These are phyloP conservation scores for Dendrobium catenatum DNA, from an alignment of 106 monocot species.

Conservation along the genomic window DNA sequence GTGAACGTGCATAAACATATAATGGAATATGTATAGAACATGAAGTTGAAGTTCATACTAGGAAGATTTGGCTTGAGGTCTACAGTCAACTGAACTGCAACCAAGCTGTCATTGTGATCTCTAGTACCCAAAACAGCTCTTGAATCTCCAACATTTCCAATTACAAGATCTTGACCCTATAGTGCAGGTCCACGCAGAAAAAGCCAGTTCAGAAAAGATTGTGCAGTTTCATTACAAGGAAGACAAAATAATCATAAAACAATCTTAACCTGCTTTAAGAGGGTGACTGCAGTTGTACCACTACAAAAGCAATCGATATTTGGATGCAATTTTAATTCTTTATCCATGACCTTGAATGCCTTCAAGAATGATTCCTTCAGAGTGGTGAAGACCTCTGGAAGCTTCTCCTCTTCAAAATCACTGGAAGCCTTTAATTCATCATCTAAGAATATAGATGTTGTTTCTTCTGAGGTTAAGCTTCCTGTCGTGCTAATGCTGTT, in stretches of 20 bases:
- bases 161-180: slow-evolving; percentile 26
- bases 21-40: background rate
- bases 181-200: background rate
- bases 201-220: background rate
- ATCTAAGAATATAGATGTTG: slow-evolving; percentile 14
- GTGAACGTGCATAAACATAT: background rate
- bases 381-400: slow-evolving; percentile 18
- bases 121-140: slow-evolving; percentile 26
- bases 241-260: background rate
- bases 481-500: slow-evolving; percentile 13
- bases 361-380: slow-evolving; percentile 43
- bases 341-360: slow-evolving; percentile 67
- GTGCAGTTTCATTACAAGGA: background rate
- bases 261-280: slow-evolving; percentile 58
- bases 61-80: slow-evolving; percentile 34
- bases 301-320: slow-evolving; percentile 64
- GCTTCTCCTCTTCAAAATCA: slow-evolving; percentile 19
- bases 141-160: slow-evolving; percentile 30
- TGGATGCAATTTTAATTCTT: slow-evolving; percentile 38
- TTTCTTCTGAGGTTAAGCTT: slow-evolving; percentile 19
- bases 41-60: slow-evolving; percentile 10
- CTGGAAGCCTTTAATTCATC: slow-evolving; percentile 5
- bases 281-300: slow-evolving; percentile 71
- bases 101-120: slow-evolving; percentile 17
- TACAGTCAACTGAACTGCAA: slow-evolving; percentile 26